These are phyloP conservation scores for Nicotiana obtusifolia DNA, from an alignment of 257 asterid species.

Conservation along the genomic window DNA sequence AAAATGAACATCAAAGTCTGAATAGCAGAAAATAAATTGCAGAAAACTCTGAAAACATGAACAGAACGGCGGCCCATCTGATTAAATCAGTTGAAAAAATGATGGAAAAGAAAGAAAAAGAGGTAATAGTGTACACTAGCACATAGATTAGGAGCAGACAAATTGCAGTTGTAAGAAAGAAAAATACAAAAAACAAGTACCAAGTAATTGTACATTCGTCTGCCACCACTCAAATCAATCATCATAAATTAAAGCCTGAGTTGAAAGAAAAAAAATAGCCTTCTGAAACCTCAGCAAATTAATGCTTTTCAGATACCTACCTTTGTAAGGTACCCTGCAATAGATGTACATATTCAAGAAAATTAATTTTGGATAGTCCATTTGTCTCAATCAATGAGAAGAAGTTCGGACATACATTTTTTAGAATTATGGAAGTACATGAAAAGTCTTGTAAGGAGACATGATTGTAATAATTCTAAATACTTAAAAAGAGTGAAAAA, in stretches of 20 bases:
- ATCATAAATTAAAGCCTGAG: slow-evolving; percentile 27
- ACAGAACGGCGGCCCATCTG: slow-evolving; percentile 78
- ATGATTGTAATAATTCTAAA: too few relatives aligned
- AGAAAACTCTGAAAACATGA: slow-evolving; percentile 12
- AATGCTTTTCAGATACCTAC: slow-evolving; percentile 16
- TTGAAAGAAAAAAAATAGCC: slow-evolving; percentile 12
- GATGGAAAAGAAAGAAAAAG: neutral
- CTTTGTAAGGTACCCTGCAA: too few relatives aligned
- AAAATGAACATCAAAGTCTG: neutral
- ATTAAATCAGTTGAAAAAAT: slow-evolving; percentile 30
- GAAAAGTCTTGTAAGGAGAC: too few relatives aligned
- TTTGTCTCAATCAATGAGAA: too few relatives aligned
- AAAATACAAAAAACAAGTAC: neutral
- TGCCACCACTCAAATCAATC: slow-evolving; percentile 54
- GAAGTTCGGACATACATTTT: too few relatives aligned
- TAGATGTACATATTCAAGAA: too few relatives aligned
- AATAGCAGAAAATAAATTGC: neutral
- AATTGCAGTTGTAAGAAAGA: neutral
- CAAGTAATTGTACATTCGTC: slow-evolving; percentile 18
- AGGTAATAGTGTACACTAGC: slow-evolving; percentile 15
- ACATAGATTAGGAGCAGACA: too few relatives aligned
- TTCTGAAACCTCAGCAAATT: slow-evolving; percentile 13
- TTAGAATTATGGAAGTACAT: too few relatives aligned
- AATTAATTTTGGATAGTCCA: neutral
- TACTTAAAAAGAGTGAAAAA: too few relatives aligned